These are phyloP conservation scores for Metarhizium rileyi DNA, from an alignment of 2,329 filamentous ascomycete genomes.

Conservation along the genomic window DNA sequence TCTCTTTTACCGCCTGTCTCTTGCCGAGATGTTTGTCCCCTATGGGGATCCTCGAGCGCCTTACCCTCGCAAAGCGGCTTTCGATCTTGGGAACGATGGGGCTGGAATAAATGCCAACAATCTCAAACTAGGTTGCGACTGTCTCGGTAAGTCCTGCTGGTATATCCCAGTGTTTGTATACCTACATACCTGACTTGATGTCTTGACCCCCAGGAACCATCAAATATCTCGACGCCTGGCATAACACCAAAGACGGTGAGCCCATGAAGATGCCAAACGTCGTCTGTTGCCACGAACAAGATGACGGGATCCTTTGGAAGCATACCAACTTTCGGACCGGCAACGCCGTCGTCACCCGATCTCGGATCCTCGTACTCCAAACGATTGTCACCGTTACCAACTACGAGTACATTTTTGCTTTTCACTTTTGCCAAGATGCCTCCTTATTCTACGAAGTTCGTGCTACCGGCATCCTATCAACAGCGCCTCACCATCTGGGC, in stretches of 20 bases:
- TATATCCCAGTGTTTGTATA: too few relatives aligned
- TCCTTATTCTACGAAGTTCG: conserved; percentile 51
- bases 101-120: conserved; percentile 56
- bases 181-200: too few relatives aligned
- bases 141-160: too few relatives aligned
- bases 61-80: conserved; percentile 50
- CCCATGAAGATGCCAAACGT: conserved; percentile 28
- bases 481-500: conserved; percentile 47
- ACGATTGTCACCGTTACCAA: conserved; percentile 60
- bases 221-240: conserved; percentile 26
- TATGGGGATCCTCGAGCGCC: conserved; percentile 22
- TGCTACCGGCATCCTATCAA: conserved; percentile 56
- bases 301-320: conserved; percentile 62
- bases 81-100: conserved; percentile 62
- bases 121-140: conserved; percentile 56
- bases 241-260: conserved; percentile 20
- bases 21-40: not conserved
- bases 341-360: conserved; percentile 48
- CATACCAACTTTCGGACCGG: conserved; percentile 58
- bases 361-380: conserved; percentile 55
- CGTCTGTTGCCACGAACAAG: conserved; percentile 60
- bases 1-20: conserved; percentile 22
- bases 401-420: conserved; percentile 53
- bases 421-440: conserved; percentile 50
- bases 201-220: conserved; percentile 42